These are phyloP conservation scores for Rhodamnia rubescens DNA, from an alignment of 345 rosid genomes.

Conservation along the genomic window DNA sequence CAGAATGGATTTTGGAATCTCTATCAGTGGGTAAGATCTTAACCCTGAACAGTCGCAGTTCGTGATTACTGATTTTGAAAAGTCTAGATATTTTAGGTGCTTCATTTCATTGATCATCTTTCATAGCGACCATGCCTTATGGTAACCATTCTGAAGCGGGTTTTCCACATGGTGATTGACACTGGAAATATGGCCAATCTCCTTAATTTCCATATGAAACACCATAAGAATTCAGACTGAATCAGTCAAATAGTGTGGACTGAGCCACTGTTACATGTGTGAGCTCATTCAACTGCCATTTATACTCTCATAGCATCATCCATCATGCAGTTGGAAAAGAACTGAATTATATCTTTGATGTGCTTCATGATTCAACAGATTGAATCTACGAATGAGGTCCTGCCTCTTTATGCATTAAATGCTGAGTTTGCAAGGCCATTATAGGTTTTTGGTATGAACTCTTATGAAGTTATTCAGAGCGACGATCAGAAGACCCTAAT, in stretches of 20 bases:
- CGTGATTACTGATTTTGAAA: not conserved
- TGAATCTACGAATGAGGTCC: conserved; percentile 50
- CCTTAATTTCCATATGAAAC: not conserved
- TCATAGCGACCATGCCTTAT: not conserved
- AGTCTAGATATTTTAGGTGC: not conserved
- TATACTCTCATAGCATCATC: not conserved
- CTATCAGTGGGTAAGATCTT: conserved; percentile 69
- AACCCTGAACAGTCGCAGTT: not conserved
- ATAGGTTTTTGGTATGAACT: conserved; percentile 75
- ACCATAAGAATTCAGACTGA: not conserved
- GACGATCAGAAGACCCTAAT: conserved; percentile 43
- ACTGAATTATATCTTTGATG: not conserved
- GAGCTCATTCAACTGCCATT: not conserved
- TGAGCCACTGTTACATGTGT: not conserved
- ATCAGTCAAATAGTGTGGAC: not conserved
- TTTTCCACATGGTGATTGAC: not conserved
- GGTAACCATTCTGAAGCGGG: not conserved
- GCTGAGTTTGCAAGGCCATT: conserved; percentile 88
- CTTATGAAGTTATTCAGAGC: conserved; percentile 59
- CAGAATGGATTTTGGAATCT: conserved; percentile 84
- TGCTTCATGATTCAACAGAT: conserved; percentile 24
- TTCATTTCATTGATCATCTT: not conserved
- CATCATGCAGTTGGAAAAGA: not conserved
- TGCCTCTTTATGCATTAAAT: conserved; percentile 42
- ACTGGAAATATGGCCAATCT: not conserved